These are phyloP conservation scores for Trypanosoma brucei DNA, from an alignment of 208 protist species.

Conservation along the genomic window DNA sequence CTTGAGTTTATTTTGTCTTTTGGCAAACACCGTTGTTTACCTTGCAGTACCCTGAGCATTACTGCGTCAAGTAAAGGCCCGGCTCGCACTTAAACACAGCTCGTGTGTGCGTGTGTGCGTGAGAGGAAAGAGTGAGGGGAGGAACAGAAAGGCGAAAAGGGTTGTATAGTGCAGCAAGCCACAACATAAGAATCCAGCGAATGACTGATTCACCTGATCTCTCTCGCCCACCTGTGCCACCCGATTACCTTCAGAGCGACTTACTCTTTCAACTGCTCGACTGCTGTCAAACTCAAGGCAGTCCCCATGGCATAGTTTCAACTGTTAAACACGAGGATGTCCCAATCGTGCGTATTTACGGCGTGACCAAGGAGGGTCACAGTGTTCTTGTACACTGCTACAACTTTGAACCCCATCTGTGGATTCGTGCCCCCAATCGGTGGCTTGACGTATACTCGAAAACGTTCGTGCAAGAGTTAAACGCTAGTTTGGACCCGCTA, in stretches of 20 bases:
- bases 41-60: no score
- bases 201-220: constrained; percentile 35
- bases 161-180: no score
- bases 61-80: no score
- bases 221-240: constrained; percentile 24
- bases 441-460: constrained; percentile 77
- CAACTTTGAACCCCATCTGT: constrained; percentile 96
- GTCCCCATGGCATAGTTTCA: constrained; percentile 56
- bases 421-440: constrained; percentile 81
- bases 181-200: neutral
- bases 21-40: no score
- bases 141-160: no score
- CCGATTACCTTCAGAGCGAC: constrained; percentile 49
- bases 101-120: no score
- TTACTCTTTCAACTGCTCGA: constrained; percentile 83
- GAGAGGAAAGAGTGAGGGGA: no score
- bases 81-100: no score
- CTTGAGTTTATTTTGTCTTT: no score
- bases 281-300: constrained; percentile 82
- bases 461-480: constrained; percentile 69
- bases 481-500: constrained; percentile 56
- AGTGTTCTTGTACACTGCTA: constrained; percentile 92
- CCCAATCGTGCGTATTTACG: constrained; percentile 91
- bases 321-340: constrained; percentile 65
- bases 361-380: constrained; percentile 88